phyloP scores from a whole-genome alignment of 192 early-diverging fungal genomes.

The Coemansia sp. region DNA sequence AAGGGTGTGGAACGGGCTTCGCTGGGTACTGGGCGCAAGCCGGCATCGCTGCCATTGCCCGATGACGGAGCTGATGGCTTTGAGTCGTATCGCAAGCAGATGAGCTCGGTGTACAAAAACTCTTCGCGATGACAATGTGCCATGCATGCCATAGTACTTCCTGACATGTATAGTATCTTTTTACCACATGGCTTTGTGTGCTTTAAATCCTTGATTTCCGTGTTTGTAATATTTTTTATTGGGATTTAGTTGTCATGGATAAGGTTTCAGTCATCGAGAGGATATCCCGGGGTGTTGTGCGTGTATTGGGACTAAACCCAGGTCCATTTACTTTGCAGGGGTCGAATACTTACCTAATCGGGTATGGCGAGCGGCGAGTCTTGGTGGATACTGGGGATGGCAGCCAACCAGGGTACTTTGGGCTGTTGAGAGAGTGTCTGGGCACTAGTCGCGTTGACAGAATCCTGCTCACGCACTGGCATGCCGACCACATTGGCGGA shows the following conservation, averaged over 20 bases:
- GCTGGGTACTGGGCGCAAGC: conserved; percentile 18
- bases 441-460: conserved; percentile 55
- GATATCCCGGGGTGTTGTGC: conserved; percentile 60
- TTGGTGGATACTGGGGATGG: conserved; percentile 85
- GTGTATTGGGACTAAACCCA: conserved; percentile 78
- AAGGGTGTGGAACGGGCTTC: conserved; percentile 14
- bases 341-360: conserved; percentile 88
- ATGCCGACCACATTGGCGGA: conserved; percentile 81
- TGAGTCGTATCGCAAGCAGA: conserved; percentile 33
- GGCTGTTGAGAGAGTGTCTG: conserved; percentile 56
- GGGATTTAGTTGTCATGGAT: conserved; percentile 35
- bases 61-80: conserved; percentile 14
- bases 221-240: neutral
- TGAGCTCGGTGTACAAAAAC: conserved; percentile 31
- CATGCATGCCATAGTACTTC: neutral
- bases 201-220: neutral
- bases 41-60: neutral
- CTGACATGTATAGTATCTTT: neutral
- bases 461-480: conserved; percentile 79
- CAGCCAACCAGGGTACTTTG: conserved; percentile 61
- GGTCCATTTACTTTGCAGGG: conserved; percentile 80
- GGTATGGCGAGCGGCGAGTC: conserved; percentile 66
- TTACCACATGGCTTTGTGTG: neutral
- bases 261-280: conserved; percentile 49
- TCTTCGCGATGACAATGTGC: neutral